phyloP scores from a whole-genome alignment of 202 grass and related monocot genomes.

The Schoenoplectus tabernaemontani region DNA sequence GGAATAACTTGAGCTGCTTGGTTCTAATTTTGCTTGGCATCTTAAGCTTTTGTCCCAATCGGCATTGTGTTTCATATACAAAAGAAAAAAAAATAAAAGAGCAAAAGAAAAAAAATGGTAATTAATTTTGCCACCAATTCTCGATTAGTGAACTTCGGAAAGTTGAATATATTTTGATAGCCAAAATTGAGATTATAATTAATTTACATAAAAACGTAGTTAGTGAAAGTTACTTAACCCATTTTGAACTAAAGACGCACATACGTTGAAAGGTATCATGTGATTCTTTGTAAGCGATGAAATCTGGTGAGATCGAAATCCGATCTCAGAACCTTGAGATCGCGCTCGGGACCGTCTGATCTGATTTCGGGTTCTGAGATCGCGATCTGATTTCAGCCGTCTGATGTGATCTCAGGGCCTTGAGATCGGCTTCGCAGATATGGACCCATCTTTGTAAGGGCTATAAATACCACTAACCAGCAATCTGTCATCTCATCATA shows the following conservation, averaged over 20 bases:
- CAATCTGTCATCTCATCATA: neutral
- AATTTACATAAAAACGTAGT: neutral
- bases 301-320: no score
- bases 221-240: neutral
- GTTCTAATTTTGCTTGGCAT: constrained; percentile 1
- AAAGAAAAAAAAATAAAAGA: neutral
- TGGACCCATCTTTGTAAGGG: no score
- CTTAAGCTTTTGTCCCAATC: neutral
- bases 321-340: no score
- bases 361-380: no score
- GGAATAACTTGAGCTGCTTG: constrained; percentile 12
- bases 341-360: no score
- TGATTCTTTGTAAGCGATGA: no score
- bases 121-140: neutral
- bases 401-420: no score
- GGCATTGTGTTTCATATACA: neutral
- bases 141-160: neutral
- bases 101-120: neutral
- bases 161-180: neutral
- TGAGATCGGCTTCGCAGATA: no score
- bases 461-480: constrained; percentile 5
- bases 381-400: no score
- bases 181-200: neutral
- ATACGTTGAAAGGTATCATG: neutral
- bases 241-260: neutral